These are phyloP conservation scores for Aspergillus fumigatus DNA, from an alignment of 2,329 filamentous ascomycete genomes.

Conservation along the genomic window DNA sequence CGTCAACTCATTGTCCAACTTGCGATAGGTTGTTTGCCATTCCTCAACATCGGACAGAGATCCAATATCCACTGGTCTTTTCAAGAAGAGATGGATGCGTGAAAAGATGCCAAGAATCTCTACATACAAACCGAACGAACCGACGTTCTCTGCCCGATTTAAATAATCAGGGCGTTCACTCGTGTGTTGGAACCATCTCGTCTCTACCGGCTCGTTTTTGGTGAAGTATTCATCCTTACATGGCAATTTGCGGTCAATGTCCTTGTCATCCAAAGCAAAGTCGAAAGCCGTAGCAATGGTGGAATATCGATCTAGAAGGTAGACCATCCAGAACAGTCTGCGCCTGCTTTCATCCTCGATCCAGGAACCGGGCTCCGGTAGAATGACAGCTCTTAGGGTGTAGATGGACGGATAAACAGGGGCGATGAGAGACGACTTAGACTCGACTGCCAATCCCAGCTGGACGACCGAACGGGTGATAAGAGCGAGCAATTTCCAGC, in stretches of 20 bases:
- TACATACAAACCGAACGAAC: slow-evolving; percentile 84
- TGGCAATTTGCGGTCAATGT: slow-evolving; percentile 81
- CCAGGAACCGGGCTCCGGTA: slow-evolving; percentile 78
- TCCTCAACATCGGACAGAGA: slow-evolving; percentile 78
- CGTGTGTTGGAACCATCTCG: slow-evolving; percentile 66
- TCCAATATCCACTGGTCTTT: slow-evolving; percentile 83
- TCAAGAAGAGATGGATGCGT: slow-evolving; percentile 82
- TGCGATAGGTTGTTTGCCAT: slow-evolving; percentile 84
- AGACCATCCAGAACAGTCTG: slow-evolving; percentile 90
- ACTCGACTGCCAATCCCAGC: slow-evolving; percentile 77
- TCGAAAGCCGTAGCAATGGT: slow-evolving; percentile 90
- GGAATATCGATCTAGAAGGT: slow-evolving; percentile 82
- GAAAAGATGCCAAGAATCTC: slow-evolving; percentile 85
- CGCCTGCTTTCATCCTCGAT: slow-evolving; percentile 85
- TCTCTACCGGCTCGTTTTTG: slow-evolving; percentile 78
- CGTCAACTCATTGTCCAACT: slow-evolving; percentile 73
- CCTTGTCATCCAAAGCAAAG: slow-evolving; percentile 81
- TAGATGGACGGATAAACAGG: slow-evolving; percentile 83
- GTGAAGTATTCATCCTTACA: slow-evolving; percentile 84
- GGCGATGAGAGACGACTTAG: slow-evolving; percentile 71
- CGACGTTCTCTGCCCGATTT: slow-evolving; percentile 73
- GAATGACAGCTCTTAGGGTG: slow-evolving; percentile 76
- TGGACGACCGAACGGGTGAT: slow-evolving; percentile 88
- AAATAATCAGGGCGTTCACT: slow-evolving; percentile 56
- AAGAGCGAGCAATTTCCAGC: slow-evolving; percentile 85